Base-by-base conservation (phyloP, 352 stramenopile species). In the Globisporangium nunn region DNA sequence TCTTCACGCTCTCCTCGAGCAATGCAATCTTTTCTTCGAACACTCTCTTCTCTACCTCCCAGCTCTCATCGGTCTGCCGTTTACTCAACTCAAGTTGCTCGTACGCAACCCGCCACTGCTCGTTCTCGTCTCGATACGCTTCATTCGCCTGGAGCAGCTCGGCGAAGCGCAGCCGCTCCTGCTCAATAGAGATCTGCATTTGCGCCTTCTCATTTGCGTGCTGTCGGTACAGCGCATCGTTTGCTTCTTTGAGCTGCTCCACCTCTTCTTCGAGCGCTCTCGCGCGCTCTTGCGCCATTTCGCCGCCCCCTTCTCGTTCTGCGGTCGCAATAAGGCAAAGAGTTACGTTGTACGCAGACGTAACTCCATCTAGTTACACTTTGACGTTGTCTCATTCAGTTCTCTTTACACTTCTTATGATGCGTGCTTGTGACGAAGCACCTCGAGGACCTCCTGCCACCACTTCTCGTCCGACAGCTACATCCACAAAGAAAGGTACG, bases 181-280 rank as follows among this genome's bases (percentile, higher is more conserved):
- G 79, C 63, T 88, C 79, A 35, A 88, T 80, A 2, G 72, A 68
- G 33, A 82, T 66, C 54, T 92, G 81, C 75, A 90, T 90, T 56
- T 87, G 75, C 30, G 76, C 75, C 61, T 92, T 90, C 28, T 89
- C 81, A 51, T 86, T 83, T 4, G 78, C 77, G 53, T 84, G 79
- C 46, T 88, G 75, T 46, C 70, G 68, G 39, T 87, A 85, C 0
- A 89, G 63, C 40, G 66, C 59, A 41, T 90, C 82, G 61, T 86
- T 83, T 14, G 68, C 72, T 49, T 78, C 57, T 15, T 75, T 72
- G 14, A 88, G 68, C 50, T 74, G 66, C 7, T 68, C 66, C 14
- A 85, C 62, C 53, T 90, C 76, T 23, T 86, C 66, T 47, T 85
- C 67, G n/a, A 74, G 64, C 37, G 51, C 61, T 44, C 74, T 70